phyloP scores from a whole-genome alignment of 768 basidiomycete species.

The Suillus weaverae region DNA sequence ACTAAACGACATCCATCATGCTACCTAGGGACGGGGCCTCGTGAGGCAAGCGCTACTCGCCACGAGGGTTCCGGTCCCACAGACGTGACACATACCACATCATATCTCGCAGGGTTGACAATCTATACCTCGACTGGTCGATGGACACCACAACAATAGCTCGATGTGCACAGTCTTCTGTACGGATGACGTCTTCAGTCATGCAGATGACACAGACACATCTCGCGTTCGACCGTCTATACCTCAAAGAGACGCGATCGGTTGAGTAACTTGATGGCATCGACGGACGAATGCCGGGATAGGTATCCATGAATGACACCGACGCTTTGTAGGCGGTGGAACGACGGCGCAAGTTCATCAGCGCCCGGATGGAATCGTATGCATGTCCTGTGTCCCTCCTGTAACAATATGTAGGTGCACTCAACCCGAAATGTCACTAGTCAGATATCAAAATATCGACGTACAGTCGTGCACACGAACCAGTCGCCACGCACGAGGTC shows the following conservation, averaged over 20 bases:
- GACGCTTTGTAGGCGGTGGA: not conserved
- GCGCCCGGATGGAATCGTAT: not conserved
- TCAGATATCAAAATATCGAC: not conserved
- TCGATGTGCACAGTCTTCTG: not conserved
- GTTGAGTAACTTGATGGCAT: not conserved
- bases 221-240: not conserved
- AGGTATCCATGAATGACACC: no score
- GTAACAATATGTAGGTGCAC: no score
- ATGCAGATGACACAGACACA: no score
- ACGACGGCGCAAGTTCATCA: not conserved
- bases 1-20: not conserved
- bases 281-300: not conserved
- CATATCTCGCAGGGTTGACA: not conserved
- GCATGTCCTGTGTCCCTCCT: no score
- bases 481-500: not conserved
- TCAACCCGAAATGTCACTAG: not conserved
- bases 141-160: not conserved
- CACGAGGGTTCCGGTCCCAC: not conserved
- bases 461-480: constrained; percentile 52
- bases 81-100: not conserved
- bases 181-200: not conserved
- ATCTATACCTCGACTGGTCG: not conserved
- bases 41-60: not conserved
- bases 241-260: not conserved
- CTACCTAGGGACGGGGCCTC: not conserved